Evolutionary conservation across 148 eudicot genomes (phyloP).

Genomic region (Camellia sinensis): DNA sequence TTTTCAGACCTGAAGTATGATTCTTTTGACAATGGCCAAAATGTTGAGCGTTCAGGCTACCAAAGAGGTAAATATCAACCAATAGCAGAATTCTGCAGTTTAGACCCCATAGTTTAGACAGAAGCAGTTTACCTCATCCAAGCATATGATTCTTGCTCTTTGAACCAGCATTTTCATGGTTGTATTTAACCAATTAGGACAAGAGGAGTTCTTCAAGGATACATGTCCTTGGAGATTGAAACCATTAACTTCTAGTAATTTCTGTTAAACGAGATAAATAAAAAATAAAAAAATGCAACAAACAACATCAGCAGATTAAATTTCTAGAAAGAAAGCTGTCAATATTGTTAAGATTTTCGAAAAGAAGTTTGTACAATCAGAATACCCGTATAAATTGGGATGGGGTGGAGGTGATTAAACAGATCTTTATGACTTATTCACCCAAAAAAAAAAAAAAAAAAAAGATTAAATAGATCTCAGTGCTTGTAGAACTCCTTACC

Average conservation of each 20-base stretch:
- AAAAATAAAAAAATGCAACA: not conserved
- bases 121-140: conserved; percentile 57
- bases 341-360: not conserved
- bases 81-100: conserved; percentile 6
- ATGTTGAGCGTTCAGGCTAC: not conserved
- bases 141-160: conserved; percentile 58
- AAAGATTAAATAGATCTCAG: not conserved
- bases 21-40: not conserved
- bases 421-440: no score
- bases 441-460: not conserved
- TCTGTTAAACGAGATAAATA: conserved; percentile 34
- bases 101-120: not conserved
- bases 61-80: not conserved
- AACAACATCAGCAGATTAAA: not conserved
- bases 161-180: conserved; percentile 50
- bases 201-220: conserved; percentile 27
- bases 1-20: conserved; percentile 11
- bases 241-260: conserved; percentile 49
- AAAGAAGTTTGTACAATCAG: not conserved
- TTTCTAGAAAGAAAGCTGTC: not conserved
- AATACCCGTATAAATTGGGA: not conserved
- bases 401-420: not conserved
- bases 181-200: conserved; percentile 29
- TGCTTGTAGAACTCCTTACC: conserved; percentile 28
- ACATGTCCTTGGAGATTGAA: conserved; percentile 35